phyloP scores from a whole-genome alignment of 352 stramenopile genomes.

The Phytophthora fragariaefolia region DNA sequence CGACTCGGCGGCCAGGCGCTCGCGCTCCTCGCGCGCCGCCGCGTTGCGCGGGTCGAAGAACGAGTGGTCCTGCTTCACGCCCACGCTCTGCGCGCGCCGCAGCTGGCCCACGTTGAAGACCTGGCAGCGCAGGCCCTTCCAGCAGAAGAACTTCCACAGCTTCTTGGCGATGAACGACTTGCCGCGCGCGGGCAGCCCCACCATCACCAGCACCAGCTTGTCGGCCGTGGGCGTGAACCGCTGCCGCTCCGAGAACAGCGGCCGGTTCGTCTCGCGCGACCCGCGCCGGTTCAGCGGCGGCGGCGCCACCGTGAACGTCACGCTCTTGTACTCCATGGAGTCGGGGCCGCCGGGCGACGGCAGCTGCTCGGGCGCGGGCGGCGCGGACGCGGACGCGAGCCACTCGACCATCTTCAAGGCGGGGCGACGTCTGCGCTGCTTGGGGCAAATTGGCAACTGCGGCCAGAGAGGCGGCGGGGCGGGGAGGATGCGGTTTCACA shows the following conservation, averaged over 20 bases:
- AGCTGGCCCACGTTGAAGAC: conserved; percentile 97
- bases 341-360: conserved; percentile 40
- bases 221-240: conserved; percentile 86
- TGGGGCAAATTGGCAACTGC: background rate
- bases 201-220: conserved; percentile 96
- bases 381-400: background rate
- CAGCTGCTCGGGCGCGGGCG: conserved; percentile 6
- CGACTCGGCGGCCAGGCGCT: conserved; percentile 82
- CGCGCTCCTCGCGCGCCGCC: conserved; percentile 72
- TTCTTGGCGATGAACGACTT: conserved; percentile 98
- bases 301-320: conserved; percentile 42
- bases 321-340: conserved; percentile 53
- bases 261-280: conserved; percentile 37
- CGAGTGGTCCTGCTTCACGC: conserved; percentile 75
- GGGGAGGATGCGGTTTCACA: no score
- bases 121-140: conserved; percentile 78
- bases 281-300: conserved; percentile 30
- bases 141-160: conserved; percentile 80
- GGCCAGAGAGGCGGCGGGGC: background rate
- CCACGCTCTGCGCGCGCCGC: conserved; percentile 78
- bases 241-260: conserved; percentile 76
- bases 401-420: background rate
- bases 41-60: conserved; percentile 95
- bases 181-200: conserved; percentile 93
- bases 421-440: background rate